Evolutionary conservation across 2,329 filamentous ascomycete genomes (phyloP).

Genomic region (Aspergillus glaucus): DNA sequence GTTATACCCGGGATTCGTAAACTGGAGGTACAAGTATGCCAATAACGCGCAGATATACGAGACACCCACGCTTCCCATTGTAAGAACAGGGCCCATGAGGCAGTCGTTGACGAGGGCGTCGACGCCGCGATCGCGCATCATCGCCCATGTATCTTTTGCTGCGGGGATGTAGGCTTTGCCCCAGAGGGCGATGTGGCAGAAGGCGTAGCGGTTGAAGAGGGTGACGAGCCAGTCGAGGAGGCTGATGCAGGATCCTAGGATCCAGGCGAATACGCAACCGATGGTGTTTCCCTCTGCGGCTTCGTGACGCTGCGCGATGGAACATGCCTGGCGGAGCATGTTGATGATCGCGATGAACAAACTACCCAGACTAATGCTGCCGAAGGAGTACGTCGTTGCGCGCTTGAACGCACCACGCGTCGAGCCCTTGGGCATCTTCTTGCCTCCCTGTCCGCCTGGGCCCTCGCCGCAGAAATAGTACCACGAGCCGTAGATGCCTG

Average conservation of each 20-base stretch:
- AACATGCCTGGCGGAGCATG: conserved; percentile 73
- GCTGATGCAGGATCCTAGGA: conserved; percentile 68
- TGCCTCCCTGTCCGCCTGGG: conserved; percentile 38
- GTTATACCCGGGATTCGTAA: conserved; percentile 77
- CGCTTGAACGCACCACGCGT: conserved; percentile 79
- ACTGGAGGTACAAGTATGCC: conserved; percentile 78
- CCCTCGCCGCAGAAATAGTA: conserved; percentile 65
- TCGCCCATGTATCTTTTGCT: conserved; percentile 81
- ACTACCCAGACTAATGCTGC: conserved; percentile 81
- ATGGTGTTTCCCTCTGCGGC: conserved; percentile 63
- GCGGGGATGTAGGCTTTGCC: conserved; percentile 81
- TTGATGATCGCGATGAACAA: conserved; percentile 83
- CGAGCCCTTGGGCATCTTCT: conserved; percentile 61
- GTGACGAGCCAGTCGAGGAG: conserved; percentile 79
- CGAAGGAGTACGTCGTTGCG: conserved; percentile 83
- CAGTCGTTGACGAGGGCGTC: conserved; percentile 88
- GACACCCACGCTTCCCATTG: conserved; percentile 75
- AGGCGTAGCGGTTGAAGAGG: conserved; percentile 88
- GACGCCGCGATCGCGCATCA: conserved; percentile 88
- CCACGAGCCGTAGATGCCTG: conserved; percentile 87
- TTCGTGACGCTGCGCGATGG: conserved; percentile 63
- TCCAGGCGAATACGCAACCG: conserved; percentile 61
- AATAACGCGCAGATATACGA: conserved; percentile 75
- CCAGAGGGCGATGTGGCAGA: conserved; percentile 87
- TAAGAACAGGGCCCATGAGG: conserved; percentile 65